A percentile compares a stretch with the other conserved stretches of the same genome.
Evolutionary conservation across 805 yeast species (phyloP).

Genomic region (Suhomyces sp.): DNA sequence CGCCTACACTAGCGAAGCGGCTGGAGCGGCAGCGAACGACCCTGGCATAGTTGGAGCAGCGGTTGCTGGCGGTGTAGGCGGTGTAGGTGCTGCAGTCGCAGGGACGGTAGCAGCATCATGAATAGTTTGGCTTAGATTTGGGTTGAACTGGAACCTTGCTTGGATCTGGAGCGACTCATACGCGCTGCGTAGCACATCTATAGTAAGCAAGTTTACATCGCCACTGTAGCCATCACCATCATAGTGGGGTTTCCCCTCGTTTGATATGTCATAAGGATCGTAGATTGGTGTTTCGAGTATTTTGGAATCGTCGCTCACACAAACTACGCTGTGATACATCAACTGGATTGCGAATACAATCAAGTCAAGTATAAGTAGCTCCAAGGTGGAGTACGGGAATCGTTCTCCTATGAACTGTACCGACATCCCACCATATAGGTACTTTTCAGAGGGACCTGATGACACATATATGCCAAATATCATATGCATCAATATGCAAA

Average conservation of each 20-base stretch:
- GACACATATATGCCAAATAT: conserved; percentile 21
- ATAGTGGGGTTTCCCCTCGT: conserved; percentile 11
- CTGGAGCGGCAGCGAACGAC: neutral
- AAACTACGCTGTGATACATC: conserved; percentile 31
- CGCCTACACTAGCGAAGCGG: neutral
- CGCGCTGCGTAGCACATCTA: conserved; percentile 21
- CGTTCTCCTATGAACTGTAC: conserved; percentile 41
- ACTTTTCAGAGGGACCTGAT: conserved; percentile 14
- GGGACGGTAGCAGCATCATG: neutral
- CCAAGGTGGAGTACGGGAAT: conserved; percentile 23
- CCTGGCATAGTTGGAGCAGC: neutral
- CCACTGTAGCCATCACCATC: conserved; percentile 41
- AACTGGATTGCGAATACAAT: conserved; percentile 26
- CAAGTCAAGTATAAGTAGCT: conserved; percentile 27
- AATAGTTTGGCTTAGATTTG: neutral
- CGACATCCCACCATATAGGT: conserved; percentile 33
- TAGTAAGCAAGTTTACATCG: conserved; percentile 28
- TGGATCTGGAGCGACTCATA: conserved; percentile 8
- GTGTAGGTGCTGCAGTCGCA: neutral
- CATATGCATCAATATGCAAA: conserved; percentile 26
- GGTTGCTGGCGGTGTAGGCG: neutral
- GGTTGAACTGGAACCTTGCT: neutral
- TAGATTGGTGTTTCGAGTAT: conserved; percentile 17
- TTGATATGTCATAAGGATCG: conserved; percentile 4
- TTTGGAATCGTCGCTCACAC: conserved; percentile 29